Percentiles rank a stretch among this genome's conserved stretches.
Conservation (phyloP, 2,329 filamentous ascomycete species). For the Diplodia intermedia region DNA sequence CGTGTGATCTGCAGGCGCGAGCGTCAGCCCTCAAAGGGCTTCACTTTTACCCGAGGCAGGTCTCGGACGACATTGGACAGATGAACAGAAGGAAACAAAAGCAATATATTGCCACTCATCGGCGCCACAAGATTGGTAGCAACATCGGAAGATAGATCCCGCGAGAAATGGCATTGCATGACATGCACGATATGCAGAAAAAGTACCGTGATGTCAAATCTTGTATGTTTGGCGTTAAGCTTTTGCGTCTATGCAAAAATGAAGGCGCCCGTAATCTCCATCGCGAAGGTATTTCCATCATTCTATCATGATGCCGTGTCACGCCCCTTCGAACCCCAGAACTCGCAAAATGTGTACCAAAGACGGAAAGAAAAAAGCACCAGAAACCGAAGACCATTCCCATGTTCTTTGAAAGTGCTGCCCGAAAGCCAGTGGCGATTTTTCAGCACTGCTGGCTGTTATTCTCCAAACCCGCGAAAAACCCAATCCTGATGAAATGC, state of each 20-base stretch:
- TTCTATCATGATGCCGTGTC: background rate
- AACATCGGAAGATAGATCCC: background rate
- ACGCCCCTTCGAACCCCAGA: background rate
- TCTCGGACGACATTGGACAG: slow-evolving; percentile 1
- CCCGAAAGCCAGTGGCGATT: background rate
- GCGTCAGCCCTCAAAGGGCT: background rate
- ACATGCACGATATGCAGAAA: background rate
- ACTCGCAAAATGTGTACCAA: background rate
- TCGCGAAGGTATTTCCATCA: background rate
- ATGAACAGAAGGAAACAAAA: background rate
- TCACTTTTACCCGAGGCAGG: slow-evolving; percentile 5
- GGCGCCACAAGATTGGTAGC: slow-evolving; percentile 6
- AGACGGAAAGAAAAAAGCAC: background rate
- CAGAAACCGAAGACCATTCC: background rate
- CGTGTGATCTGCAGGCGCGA: background rate
- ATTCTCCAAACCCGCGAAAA: background rate
- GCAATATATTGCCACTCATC: slow-evolving; percentile 25
- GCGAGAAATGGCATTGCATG: background rate
- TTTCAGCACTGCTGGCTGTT: background rate
- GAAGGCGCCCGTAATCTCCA: background rate
- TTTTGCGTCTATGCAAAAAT: background rate
- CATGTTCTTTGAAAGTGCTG: background rate
- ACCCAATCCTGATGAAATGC: background rate
- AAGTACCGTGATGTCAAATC: background rate
- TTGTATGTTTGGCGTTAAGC: background rate